A percentile compares a stretch with the other conserved stretches of the same genome.
Evolutionary conservation across 2,329 filamentous ascomycete species (phyloP).

Genomic region (Cordyceps cicadae): DNA sequence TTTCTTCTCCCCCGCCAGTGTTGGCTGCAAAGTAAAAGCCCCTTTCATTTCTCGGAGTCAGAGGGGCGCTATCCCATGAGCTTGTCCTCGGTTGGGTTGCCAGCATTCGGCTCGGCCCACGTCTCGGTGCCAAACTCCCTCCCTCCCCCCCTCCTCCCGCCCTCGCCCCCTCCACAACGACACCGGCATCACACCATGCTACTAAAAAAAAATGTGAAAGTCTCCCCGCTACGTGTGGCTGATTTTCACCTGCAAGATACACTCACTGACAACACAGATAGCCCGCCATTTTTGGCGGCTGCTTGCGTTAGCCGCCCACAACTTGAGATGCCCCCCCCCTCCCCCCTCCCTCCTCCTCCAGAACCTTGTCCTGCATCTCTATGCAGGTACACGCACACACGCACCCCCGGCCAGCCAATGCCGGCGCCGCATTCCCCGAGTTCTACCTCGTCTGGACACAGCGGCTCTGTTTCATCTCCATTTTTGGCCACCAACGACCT

Average conservation of each 20-base stretch:
- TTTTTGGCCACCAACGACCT: not conserved
- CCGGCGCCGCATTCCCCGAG: not conserved
- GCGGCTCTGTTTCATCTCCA: constrained; percentile 8
- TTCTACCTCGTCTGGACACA: not conserved
- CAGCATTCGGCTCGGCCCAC: too few relatives aligned
- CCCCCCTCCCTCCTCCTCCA: not conserved
- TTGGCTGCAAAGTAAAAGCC: not conserved
- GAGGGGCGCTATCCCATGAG: too few relatives aligned
- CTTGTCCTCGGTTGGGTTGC: not conserved
- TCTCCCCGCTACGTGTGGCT: too few relatives aligned
- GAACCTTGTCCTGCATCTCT: not conserved
- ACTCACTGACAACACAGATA: not conserved
- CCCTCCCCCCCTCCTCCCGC: too few relatives aligned
- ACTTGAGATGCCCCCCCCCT: not conserved
- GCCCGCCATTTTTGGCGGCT: not conserved
- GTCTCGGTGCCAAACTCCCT: not conserved
- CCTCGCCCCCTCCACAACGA: too few relatives aligned
- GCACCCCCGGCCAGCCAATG: not conserved
- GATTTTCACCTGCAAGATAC: not conserved
- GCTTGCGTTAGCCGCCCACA: not conserved
- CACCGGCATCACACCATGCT: not conserved
- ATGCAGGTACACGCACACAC: too few relatives aligned
- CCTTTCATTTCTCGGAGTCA: constrained; percentile 10
- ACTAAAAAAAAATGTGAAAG: too few relatives aligned
- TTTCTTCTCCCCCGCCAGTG: not conserved